Base-by-base conservation (phyloP, 176 grass and related monocot genomes). In the Zea mays region DNA sequence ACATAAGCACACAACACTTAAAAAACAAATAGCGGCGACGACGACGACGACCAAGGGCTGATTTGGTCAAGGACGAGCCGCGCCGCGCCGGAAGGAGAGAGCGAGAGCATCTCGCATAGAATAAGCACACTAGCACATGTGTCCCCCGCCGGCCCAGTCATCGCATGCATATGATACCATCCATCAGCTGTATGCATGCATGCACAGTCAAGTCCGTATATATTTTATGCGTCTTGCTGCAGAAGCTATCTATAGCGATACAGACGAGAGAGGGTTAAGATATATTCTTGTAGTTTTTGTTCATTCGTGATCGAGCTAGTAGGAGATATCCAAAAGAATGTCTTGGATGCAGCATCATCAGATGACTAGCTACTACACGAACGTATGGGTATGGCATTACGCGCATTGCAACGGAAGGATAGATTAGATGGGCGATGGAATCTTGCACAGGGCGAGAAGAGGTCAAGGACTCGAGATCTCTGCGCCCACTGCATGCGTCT, bases 401-500 rank as follows among this genome's bases (percentile, higher is more conserved):
- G 6, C 0, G 47, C 51, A 17, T 54, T n/a, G 67, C 44, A 70
- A 34, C 5, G 2, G 7, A 16, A 9, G 40, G 4, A 15, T 13
- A 55, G 44, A 38, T 40, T 10, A 56, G 40, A 56, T 34, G 62
- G 44, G n/a, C 14, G 3, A 41, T 48, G 82, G 86, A 85, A 85
- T 85, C 86, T 88, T 76, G 82, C 33, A 81, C 86, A 88, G 58
- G 14, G 65, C 33, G 27, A 36, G 71, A 72, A 84, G 65, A 58
- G 57, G 65, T 84, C 86, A 85, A 88, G 77, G 48, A 50, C 72
- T 85, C 58, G 72, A 88, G 72, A 81, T 85, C 76, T 71, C 77
- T 81, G 62, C 75, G 33, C 46, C 56, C 19, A 9, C 8, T 6
- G 17, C 7, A 27, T 10, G 64, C n/a, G 8, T n/a, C 65, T 62